Evolutionary conservation across 2,329 filamentous ascomycete species (phyloP).

Genomic region (Pestalotiopsis sp.): DNA sequence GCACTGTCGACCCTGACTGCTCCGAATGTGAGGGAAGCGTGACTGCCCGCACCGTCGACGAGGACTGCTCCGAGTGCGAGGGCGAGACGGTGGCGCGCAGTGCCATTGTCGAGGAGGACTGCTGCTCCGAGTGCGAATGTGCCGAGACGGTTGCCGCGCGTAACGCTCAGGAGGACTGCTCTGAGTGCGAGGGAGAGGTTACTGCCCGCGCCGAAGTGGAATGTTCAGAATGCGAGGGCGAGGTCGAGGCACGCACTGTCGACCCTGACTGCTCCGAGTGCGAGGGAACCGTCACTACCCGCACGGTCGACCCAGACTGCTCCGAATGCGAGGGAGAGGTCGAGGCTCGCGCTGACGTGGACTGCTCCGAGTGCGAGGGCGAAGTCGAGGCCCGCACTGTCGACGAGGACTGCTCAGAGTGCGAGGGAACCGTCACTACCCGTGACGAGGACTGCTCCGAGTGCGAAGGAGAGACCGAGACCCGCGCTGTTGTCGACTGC

Average conservation of each 20-base stretch:
- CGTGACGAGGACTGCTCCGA: neutral
- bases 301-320: neutral
- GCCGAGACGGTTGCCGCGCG: too few species aligned
- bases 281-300: neutral
- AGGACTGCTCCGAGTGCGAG: too few species aligned
- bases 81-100: too few species aligned
- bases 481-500: neutral
- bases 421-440: too few species aligned
- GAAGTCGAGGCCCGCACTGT: neutral
- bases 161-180: too few species aligned
- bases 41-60: neutral
- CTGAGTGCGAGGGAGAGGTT: too few species aligned
- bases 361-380: neutral
- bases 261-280: neutral
- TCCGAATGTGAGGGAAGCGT: too few species aligned
- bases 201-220: neutral
- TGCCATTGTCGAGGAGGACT: too few species aligned
- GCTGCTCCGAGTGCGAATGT: too few species aligned
- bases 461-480: neutral
- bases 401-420: neutral
- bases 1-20: neutral
- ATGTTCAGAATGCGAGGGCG: neutral
- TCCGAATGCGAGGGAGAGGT: neutral
- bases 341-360: neutral
- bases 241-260: neutral